These are phyloP conservation scores for Flaveria bidentis DNA, from an alignment of 129 eudicot species.

Conservation along the genomic window DNA sequence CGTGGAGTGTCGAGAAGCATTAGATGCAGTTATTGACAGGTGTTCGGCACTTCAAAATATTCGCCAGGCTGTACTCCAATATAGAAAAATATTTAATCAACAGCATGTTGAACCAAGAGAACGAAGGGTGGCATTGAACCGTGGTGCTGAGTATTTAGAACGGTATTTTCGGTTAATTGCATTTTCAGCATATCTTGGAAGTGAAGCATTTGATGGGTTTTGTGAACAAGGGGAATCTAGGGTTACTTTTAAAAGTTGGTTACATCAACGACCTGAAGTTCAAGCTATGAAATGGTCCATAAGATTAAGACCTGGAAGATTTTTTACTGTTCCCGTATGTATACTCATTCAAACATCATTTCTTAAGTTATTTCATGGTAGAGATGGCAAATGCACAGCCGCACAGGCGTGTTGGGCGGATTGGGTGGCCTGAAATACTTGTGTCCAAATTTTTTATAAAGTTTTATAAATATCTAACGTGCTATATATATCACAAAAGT, in stretches of 20 bases:
- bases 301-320: conserved; percentile 92
- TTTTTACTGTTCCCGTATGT: conserved; percentile 85
- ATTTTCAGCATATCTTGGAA: conserved; percentile 96
- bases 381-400: neutral
- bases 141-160: conserved; percentile 97
- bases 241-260: conserved; percentile 84
- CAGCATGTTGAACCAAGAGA: conserved; percentile 90
- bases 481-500: neutral
- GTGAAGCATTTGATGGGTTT: conserved; percentile 95
- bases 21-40: conserved; percentile 86
- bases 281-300: conserved; percentile 99
- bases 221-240: conserved; percentile 66
- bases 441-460: neutral
- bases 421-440: neutral
- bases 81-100: conserved; percentile 75
- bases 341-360: conserved; percentile 13
- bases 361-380: conserved; percentile 22
- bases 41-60: conserved; percentile 97
- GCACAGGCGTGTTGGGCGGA: neutral
- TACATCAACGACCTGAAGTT: conserved; percentile 85
- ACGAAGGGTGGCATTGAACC: conserved; percentile 90
- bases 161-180: conserved; percentile 95
- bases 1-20: conserved; percentile 89
- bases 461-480: neutral
- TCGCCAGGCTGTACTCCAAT: conserved; percentile 87